Evolutionary conservation across 768 basidiomycete genomes (phyloP), one percentile per base, ranked within the genome.

Genomic region (Tulasnella sp.): DNA sequence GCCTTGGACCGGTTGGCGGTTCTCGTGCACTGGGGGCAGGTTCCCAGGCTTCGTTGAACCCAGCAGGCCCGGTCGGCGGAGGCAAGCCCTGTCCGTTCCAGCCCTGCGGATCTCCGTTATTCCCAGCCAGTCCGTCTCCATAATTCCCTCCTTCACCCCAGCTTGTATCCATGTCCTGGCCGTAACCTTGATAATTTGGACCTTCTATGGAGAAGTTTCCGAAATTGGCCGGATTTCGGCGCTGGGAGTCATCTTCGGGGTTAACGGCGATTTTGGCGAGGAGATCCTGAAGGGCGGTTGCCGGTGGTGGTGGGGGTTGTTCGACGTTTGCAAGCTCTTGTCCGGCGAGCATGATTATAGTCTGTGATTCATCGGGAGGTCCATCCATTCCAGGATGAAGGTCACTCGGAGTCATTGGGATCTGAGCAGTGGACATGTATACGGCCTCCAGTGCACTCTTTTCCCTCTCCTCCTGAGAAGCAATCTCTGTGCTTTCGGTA

Each of bases 391-490:
- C 72, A 48, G 80, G 80, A 71, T 72, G 48, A 71, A 81, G 56
- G 40, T 81, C 80, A 68, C 79, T 81, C 27, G 80, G 80, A 80
- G 91, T 89, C 74, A 94, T 93, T 68, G 94, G 94, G 82, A 95
- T 92, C 81, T 92, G 92, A 71, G 88, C 87, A 71, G 87, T 84
- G 18, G 88, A 88, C 87, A 92, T 91, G 84, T 96, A 96, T 44
- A 93, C 84, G 62, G 94, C 93, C 36, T 89, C 89, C 31, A 95
- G 88, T 39, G 92, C 92, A 21, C 90, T 92, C 84, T 92, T 89
- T 84, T 96, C 94, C 76, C 94, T 90, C 84, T 91, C 88, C 84
- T 92, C 94, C 85, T 96, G 94, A 31, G 87, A 86, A 48, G 81
- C 82, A 84, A 90, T 92, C 85, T 96, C 94, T 82, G 88, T 84